Evolutionary conservation across 73 alveolate genomes (phyloP).

Genomic region (Paramecium tetraurelia): DNA sequence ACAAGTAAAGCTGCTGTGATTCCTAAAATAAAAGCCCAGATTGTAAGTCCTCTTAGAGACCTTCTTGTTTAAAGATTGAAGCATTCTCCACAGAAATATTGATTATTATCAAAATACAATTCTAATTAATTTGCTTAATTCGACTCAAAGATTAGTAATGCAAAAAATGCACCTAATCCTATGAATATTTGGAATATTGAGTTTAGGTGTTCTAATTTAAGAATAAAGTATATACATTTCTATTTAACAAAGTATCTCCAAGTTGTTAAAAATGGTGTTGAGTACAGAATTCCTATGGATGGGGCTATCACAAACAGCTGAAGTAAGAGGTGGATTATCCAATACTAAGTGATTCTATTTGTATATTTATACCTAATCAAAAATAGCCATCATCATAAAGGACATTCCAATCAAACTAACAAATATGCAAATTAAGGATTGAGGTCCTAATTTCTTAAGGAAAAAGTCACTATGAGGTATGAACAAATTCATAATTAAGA

Average conservation of each 20-base stretch:
- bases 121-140: background rate
- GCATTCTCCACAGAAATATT: constrained; percentile 28
- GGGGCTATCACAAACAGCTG: background rate
- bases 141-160: background rate
- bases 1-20: background rate
- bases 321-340: background rate
- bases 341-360: background rate
- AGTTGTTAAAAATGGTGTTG: background rate
- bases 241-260: constrained; percentile 20
- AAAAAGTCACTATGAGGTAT: background rate
- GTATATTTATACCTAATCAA: background rate
- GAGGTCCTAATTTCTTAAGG: background rate
- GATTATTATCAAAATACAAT: background rate
- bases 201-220: background rate
- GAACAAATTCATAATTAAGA: background rate
- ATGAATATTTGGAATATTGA: background rate
- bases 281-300: background rate
- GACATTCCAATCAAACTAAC: background rate
- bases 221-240: background rate
- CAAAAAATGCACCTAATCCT: constrained; percentile 16
- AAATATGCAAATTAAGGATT: background rate
- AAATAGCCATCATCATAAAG: background rate
- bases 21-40: background rate
- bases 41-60: background rate
- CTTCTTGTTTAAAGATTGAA: background rate